Conservation (phyloP, 2,329 filamentous ascomycete species). For the Phialocephala sp. region DNA sequence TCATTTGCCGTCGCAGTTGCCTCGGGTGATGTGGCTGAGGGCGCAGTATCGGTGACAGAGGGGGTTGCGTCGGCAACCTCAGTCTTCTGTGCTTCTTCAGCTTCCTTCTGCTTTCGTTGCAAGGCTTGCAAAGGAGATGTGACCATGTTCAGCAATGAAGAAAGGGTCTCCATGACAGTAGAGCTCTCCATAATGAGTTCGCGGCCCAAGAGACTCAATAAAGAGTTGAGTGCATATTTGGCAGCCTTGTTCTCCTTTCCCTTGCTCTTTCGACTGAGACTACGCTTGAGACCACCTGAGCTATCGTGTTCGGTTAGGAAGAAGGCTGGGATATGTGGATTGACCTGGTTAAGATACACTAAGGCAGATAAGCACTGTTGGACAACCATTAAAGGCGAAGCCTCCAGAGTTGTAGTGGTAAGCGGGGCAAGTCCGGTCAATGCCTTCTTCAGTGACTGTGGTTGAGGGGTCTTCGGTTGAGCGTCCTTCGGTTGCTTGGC, state of each 20-base stretch:
- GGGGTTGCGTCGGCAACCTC: slow-evolving; percentile 38
- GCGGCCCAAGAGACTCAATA: slow-evolving; percentile 88
- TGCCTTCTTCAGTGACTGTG: slow-evolving; percentile 76
- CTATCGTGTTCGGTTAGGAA: slow-evolving; percentile 96
- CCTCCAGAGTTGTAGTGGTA: slow-evolving; percentile 74
- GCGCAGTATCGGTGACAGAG: slow-evolving; percentile 30
- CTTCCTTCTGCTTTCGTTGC: slow-evolving; percentile 82
- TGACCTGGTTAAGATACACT: slow-evolving; percentile 82
- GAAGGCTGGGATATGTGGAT: slow-evolving; percentile 85
- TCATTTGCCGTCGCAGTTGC: slow-evolving; percentile 30
- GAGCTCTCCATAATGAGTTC: slow-evolving; percentile 96
- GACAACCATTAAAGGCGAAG: slow-evolving; percentile 92
- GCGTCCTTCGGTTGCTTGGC: slow-evolving; percentile 77
- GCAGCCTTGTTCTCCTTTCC: slow-evolving; percentile 81
- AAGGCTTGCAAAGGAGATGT: slow-evolving; percentile 84
- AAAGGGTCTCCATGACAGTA: slow-evolving; percentile 93
- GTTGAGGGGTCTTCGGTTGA: slow-evolving; percentile 77
- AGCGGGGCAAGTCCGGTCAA: slow-evolving; percentile 61
- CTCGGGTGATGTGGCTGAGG: slow-evolving; percentile 34
- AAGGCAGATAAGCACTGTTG: slow-evolving; percentile 92
- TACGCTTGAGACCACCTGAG: slow-evolving; percentile 76
- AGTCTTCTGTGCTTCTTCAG: slow-evolving; percentile 57
- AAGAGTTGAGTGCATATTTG: slow-evolving; percentile 90
- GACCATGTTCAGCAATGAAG: slow-evolving; percentile 84
- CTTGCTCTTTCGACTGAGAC: slow-evolving; percentile 83